These are phyloP conservation scores for Pseudonectria foliicola DNA, from an alignment of 2,329 filamentous ascomycete species.

Conservation along the genomic window DNA sequence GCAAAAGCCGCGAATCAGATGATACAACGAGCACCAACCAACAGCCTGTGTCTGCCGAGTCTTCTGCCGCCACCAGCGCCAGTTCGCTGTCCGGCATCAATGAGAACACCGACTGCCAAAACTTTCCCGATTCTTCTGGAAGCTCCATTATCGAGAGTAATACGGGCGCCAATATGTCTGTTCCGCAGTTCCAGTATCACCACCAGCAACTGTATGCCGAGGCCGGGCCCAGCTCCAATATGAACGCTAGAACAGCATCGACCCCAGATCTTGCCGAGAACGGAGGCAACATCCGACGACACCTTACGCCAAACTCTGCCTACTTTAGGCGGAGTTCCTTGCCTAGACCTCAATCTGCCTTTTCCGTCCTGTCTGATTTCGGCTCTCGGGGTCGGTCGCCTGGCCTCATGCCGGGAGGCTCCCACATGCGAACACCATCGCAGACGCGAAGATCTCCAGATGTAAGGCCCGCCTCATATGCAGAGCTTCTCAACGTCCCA, in stretches of 20 bases:
- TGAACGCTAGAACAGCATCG: conserved; percentile 38
- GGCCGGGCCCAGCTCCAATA: conserved; percentile 35
- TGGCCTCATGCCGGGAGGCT: conserved; percentile 33
- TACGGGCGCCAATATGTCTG: conserved; percentile 33
- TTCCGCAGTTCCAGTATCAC: conserved; percentile 57
- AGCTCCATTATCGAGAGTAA: conserved; percentile 44
- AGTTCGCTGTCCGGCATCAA: conserved; percentile 48
- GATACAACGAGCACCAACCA: conserved; percentile 42
- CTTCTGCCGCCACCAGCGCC: conserved; percentile 48
- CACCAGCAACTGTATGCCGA: conserved; percentile 44
- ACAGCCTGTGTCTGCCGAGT: conserved; percentile 41
- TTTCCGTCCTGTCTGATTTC: conserved; percentile 67
- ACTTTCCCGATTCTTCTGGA: conserved; percentile 39
- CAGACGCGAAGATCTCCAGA: conserved; percentile 51
- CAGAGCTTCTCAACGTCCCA: conserved; percentile 57
- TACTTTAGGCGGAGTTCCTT: conserved; percentile 50
- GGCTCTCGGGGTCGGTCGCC: conserved; percentile 57
- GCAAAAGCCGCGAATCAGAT: conserved; percentile 48
- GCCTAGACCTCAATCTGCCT: conserved; percentile 66
- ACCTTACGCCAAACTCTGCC: conserved; percentile 53
- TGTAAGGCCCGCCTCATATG: conserved; percentile 45
- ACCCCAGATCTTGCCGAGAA: conserved; percentile 47
- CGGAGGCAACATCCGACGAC: conserved; percentile 47
- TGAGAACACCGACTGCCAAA: conserved; percentile 39
- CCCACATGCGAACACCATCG: conserved; percentile 41